Evolutionary conservation across 768 basidiomycete species (phyloP).

Genomic region (Zangia roseola): DNA sequence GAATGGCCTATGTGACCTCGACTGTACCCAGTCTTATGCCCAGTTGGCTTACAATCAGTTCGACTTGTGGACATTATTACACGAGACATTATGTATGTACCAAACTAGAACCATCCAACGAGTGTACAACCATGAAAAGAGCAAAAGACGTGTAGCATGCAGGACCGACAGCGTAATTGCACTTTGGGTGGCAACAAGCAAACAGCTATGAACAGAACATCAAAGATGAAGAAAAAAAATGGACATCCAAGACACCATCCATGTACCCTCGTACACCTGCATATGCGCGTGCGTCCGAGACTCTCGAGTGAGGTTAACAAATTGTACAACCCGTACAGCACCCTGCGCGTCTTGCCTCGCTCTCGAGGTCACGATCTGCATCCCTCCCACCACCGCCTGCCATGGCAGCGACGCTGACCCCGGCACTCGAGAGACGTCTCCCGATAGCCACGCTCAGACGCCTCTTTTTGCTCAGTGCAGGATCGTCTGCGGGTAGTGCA

Average conservation of each 20-base stretch:
- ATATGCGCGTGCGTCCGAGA: too few species aligned
- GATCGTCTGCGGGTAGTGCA: constrained; percentile 48
- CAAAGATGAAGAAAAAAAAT: background rate
- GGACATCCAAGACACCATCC: background rate
- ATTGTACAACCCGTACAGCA: constrained; percentile 41
- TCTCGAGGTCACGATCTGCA: constrained; percentile 9
- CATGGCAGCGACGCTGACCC: constrained; percentile 9
- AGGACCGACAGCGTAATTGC: constrained; percentile 1
- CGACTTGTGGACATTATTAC: background rate
- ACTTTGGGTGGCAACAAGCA: background rate
- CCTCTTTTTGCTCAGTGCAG: constrained; percentile 56
- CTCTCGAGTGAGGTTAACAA: constrained; percentile 25
- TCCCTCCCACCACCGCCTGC: background rate
- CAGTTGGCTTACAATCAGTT: too few species aligned
- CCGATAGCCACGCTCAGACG: constrained; percentile 29
- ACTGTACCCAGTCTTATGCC: too few species aligned
- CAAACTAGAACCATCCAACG: constrained; percentile 3
- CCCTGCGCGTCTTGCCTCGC: constrained; percentile 21
- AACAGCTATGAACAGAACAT: background rate
- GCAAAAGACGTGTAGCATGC: background rate
- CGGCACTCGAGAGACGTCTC: constrained; percentile 20
- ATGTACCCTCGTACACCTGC: too few species aligned
- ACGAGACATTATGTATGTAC: constrained; percentile 5
- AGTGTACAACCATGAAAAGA: background rate
- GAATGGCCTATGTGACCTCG: too few species aligned